Evolutionary conservation across 495 filamentous ascomycete species (phyloP), one percentile per base, ranked within the genome.

Genomic region (Astrocystis sublimbata): DNA sequence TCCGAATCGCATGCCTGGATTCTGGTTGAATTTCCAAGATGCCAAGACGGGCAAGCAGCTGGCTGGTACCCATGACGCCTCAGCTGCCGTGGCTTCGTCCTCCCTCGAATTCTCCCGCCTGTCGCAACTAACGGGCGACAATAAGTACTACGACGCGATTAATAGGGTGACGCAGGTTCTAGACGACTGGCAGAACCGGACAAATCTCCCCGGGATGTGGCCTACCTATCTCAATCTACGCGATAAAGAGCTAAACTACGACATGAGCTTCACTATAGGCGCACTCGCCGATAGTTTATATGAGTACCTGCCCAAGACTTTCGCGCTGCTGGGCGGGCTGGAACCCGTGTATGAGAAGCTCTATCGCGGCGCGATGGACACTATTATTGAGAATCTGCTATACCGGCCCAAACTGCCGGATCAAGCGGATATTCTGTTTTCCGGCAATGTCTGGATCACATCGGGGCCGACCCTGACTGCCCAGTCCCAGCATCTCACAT

Each of bases 81-180:
- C 79, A 17, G 77, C 79, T 36, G 90, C 92, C 64, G 71, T 96
- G 21, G 90, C 90, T 8, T 90, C 89, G 45, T 82, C 94, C 30
- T 87, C 88, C 6, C 73, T 96, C 58, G 92, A 96, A 75, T 93
- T 96, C 68, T 93, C 88, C 13, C 85, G 91, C n/a, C 76, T 96
- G 23, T 86, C 92, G 3, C 87, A 96, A 66, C 71, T 96, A 50
- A 96, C 92, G 8, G 87, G 86, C 50, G 81, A 96, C 40, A 75
- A 85, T 43, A 93, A 88, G 65, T 96, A 93, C 74, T 96, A 91
- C 64, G 92, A 96, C 77, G 92, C 92, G 2, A 83, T 92, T 60
- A 87, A 90, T 41, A 85, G 92, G 17, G 89, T 96, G 51, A 92
- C 86, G 7, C 83, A 92, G 54, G 81, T 85, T 33, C 75, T 96